phyloP scores from a whole-genome alignment of 768 basidiomycete species.

The Suillus hirtellus region DNA sequence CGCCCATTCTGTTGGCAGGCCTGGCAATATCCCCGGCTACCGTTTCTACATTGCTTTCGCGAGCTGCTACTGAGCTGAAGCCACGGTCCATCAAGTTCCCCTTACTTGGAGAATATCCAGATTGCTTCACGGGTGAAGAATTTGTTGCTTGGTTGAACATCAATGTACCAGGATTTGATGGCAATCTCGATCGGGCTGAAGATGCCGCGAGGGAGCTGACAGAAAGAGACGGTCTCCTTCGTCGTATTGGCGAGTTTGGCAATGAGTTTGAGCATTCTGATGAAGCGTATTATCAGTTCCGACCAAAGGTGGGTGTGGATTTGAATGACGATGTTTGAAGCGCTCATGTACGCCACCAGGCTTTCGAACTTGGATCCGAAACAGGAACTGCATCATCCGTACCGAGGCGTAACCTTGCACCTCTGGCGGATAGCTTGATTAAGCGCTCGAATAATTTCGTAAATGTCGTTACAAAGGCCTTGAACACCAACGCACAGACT shows the following conservation, averaged over 20 bases:
- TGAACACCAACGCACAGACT: slow-evolving; percentile 45
- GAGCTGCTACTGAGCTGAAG: slow-evolving; percentile 72
- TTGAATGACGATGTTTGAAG: background rate
- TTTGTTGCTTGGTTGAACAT: slow-evolving; percentile 82
- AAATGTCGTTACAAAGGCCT: slow-evolving; percentile 70
- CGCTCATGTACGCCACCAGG: slow-evolving; percentile 26
- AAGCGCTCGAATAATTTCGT: slow-evolving; percentile 72
- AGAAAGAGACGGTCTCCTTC: slow-evolving; percentile 54
- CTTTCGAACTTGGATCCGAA: slow-evolving; percentile 32
- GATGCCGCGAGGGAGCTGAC: slow-evolving; percentile 60
- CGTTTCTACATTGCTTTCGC: slow-evolving; percentile 67
- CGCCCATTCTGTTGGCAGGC: slow-evolving; percentile 74
- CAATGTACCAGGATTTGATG: slow-evolving; percentile 76
- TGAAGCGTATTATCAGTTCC: slow-evolving; percentile 83
- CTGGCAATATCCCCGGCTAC: slow-evolving; percentile 63
- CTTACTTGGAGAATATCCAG: slow-evolving; percentile 79
- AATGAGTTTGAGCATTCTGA: slow-evolving; percentile 78
- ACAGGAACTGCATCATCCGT: slow-evolving; percentile 24
- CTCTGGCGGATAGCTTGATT: slow-evolving; percentile 55
- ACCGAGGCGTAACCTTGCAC: slow-evolving; percentile 35
- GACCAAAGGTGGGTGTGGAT: slow-evolving; percentile 59
- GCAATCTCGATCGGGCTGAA: slow-evolving; percentile 76
- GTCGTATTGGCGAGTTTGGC: slow-evolving; percentile 80
- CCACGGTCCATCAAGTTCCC: slow-evolving; percentile 75
- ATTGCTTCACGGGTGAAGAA: slow-evolving; percentile 88